Base-by-base conservation (phyloP, 1,284 basidiomycete genomes). In the Sporisorium scitamineum region DNA sequence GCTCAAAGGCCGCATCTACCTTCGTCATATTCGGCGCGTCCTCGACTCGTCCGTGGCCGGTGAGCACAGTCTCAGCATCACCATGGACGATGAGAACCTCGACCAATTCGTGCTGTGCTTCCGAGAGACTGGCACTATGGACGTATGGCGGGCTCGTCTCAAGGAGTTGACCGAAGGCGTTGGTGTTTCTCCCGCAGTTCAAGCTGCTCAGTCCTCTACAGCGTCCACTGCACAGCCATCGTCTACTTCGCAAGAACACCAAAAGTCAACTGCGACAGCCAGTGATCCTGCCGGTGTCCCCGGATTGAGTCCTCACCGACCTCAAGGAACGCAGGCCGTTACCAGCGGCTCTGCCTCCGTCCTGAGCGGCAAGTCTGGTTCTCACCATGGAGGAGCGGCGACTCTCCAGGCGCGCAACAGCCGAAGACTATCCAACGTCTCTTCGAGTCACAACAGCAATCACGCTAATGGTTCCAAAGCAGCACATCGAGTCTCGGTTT, bases 71-170 rank as follows among this genome's bases (percentile, higher is more conserved):
- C 88, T 97, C 75, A 95, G 94, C 7, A 95, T 97, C 81, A 92
- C 94, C 80, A 95, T 97, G 93, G 93, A 95, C 86, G 94, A 97
- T 83, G 94, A 96, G 83, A 89, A 89, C 39, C 88, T 97, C 59
- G 95, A 97, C 75, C 92, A 92, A 48, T 97, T 99, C 86, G 94
- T 97, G 80, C 89, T 99, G 57, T 92, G 93, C 80, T 99, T 97
- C 89, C 92, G 91, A 79, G 93, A 97, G 64, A 90, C 91, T n/a
- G 88, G 90, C n/a, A 92, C 91, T 4, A 88, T 95, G 64, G 93
- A 96, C 82, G 89, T 91, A 0, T 98, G 96, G 96, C 91, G 89
- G 81, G 88, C 88, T 44, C 70, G 80, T 29, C 58, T 82, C 18
- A 54, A 44, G 18, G 66, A 70, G 41, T 61, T 80, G 13, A 67